Evolutionary conservation across 495 filamentous ascomycete species (phyloP), one percentile per base, ranked within the genome.

Genomic region (Saxispiralis lemnorum): DNA sequence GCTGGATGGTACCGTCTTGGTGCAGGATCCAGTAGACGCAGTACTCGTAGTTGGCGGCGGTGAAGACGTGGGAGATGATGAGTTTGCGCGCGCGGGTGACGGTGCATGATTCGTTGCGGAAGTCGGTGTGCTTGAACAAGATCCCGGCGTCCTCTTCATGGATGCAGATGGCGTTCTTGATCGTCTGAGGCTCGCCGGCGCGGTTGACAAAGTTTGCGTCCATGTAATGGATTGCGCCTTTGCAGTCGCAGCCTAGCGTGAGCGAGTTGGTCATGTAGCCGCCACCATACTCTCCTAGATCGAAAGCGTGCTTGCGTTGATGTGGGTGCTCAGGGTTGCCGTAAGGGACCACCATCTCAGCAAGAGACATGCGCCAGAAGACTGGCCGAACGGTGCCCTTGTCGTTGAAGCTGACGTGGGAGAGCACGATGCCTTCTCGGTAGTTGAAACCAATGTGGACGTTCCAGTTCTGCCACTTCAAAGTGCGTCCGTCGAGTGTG

Each of bases 1-100:
- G 78, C 62, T 93, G 84, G 54, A 95, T 75, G 11, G 86, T 92
- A 39, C 84, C 88, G 52, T 94, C 88, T 60, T 88, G 83, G 56
- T 92, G 84, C 67, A 95, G 85, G 54, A 83, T 76, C 83, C 87
- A 94, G 64, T 89, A 81, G 19, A 83, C 78, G 45, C 84, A 87
- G 63, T 96, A 96, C 62, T 96, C 88, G 64, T 96, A 96, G 65
- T 96, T 96, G 39, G 87, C 85, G 7, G 87, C 88, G 1, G 88
- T 96, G 66, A 95, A 93, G 53, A 94, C 80, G 42, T 93, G 88
- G 17, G 83, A 87, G 54, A 96, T 69, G 49, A 96, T 68, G 43
- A 96, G 70, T 55, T 92, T 93, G 12, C 87, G 74, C 24, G 74
- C 86, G 35, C 88, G 78, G 11, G 86, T 93, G 17, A 93, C 82